A percentile compares a stretch with the other conserved stretches of the same genome.
These are phyloP conservation scores for Pholiota adiposa DNA, from an alignment of 1,284 basidiomycete genomes.

Conservation along the genomic window DNA sequence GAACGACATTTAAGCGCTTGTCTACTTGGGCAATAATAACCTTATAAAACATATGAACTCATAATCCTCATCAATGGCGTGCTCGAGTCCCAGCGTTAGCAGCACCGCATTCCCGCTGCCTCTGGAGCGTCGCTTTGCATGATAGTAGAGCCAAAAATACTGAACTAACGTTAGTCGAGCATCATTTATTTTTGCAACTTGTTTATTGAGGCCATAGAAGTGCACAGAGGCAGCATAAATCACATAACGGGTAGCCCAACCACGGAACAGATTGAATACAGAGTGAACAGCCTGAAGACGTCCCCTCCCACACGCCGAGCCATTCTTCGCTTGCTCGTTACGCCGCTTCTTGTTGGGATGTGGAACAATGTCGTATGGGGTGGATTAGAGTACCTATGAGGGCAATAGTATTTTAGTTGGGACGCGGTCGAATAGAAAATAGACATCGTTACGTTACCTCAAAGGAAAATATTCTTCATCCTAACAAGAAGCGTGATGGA, in stretches of 20 bases:
- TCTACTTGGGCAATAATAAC: slow-evolving; percentile 2
- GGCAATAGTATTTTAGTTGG: slow-evolving; percentile 4
- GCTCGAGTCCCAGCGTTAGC: not conserved
- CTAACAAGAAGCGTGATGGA: slow-evolving; percentile 79
- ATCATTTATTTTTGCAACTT: not conserved
- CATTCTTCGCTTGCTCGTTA: slow-evolving; percentile 71
- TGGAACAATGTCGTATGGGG: slow-evolving; percentile 56
- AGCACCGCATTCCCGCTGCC: not conserved
- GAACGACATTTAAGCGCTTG: not conserved
- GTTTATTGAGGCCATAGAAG: not conserved
- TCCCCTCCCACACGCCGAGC: slow-evolving; percentile 64
- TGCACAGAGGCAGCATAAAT: not conserved
- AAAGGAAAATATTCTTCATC: slow-evolving; percentile 58
- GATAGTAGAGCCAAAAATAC: not conserved
- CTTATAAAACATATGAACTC: slow-evolving; percentile 5
- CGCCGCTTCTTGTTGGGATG: slow-evolving; percentile 71
- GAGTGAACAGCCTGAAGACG: slow-evolving; percentile 8
- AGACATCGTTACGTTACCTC: slow-evolving; percentile 38
- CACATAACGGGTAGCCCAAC: not conserved
- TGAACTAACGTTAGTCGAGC: not conserved
- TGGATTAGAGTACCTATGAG: slow-evolving; percentile 20
- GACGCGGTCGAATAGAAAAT: slow-evolving; percentile 11
- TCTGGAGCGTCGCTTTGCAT: not conserved
- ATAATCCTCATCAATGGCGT: slow-evolving; percentile 10
- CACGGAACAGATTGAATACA: not conserved